These are phyloP conservation scores for Rhytidiadelphus loreus DNA, from an alignment of 225 moss, liverwort and hornwort species.

Conservation along the genomic window DNA sequence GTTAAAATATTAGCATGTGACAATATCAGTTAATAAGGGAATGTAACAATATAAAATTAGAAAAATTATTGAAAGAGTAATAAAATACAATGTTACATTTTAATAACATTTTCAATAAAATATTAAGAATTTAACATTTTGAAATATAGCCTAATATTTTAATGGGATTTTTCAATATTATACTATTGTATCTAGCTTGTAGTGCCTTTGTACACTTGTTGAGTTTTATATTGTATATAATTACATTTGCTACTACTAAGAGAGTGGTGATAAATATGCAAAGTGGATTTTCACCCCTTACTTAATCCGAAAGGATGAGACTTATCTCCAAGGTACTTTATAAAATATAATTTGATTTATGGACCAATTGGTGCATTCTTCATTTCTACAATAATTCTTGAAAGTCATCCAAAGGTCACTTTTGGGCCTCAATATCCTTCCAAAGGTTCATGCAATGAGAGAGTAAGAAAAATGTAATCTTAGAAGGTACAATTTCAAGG, in stretches of 20 bases:
- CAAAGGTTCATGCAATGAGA: not conserved
- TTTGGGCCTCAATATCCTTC: too few relatives aligned
- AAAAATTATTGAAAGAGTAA: not conserved
- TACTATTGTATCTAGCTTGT: not conserved
- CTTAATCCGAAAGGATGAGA: not conserved
- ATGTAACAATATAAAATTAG: not conserved
- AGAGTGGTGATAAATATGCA: fast-evolving
- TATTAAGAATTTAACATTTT: not conserved
- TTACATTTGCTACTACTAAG: not conserved
- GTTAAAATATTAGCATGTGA: not conserved
- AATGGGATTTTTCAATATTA: not conserved
- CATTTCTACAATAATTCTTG: not conserved
- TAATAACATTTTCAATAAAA: not conserved
- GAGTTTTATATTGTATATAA: too few relatives aligned
- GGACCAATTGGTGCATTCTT: too few relatives aligned
- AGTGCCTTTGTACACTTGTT: not conserved
- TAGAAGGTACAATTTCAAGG: not conserved
- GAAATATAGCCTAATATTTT: not conserved
- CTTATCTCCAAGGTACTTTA: not conserved
- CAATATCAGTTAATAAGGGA: not conserved
- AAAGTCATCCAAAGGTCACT: not conserved
- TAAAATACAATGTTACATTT: not conserved
- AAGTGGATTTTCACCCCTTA: fast-evolving
- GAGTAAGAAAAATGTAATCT: not conserved
- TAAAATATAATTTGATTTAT: not conserved